A percentile compares a stretch with the other conserved stretches of the same genome.
Evolutionary conservation across 2,329 filamentous ascomycete species (phyloP).

Genomic region (Aureobasidium namibiae): DNA sequence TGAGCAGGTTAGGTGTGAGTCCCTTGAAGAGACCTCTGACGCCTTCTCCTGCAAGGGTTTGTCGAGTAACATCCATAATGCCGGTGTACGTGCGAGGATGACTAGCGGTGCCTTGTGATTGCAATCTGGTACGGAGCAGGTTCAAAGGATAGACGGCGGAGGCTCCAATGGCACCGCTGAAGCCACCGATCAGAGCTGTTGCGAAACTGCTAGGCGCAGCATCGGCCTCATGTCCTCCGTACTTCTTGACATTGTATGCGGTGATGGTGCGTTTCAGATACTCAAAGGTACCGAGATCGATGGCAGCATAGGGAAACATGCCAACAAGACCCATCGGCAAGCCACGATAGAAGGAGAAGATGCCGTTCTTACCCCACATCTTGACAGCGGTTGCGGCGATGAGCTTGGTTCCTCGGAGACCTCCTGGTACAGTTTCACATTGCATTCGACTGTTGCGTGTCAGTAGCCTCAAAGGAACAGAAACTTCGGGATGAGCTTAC

Average conservation of each 20-base stretch:
- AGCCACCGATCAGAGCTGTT: conserved; percentile 82
- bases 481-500: conserved; percentile 32
- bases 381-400: conserved; percentile 75
- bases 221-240: conserved; percentile 73
- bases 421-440: conserved; percentile 84
- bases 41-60: conserved; percentile 78
- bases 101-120: conserved; percentile 89
- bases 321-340: conserved; percentile 88
- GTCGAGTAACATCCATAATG: conserved; percentile 78
- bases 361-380: conserved; percentile 71
- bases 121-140: conserved; percentile 79
- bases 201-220: conserved; percentile 67
- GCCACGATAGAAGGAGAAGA: conserved; percentile 77
- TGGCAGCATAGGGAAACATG: conserved; percentile 96
- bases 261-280: conserved; percentile 73
- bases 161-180: conserved; percentile 84
- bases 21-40: conserved; percentile 86
- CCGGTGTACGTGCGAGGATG: conserved; percentile 86
- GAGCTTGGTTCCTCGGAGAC: conserved; percentile 72
- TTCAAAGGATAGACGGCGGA: conserved; percentile 95
- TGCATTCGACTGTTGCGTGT: conserved; percentile 62
- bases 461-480: conserved; percentile 13
- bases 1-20: conserved; percentile 86
- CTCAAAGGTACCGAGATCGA: conserved; percentile 94
- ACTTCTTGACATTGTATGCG: conserved; percentile 57